Conservation (phyloP, 75 land plant species). For the Cryptomeria japonica region DNA sequence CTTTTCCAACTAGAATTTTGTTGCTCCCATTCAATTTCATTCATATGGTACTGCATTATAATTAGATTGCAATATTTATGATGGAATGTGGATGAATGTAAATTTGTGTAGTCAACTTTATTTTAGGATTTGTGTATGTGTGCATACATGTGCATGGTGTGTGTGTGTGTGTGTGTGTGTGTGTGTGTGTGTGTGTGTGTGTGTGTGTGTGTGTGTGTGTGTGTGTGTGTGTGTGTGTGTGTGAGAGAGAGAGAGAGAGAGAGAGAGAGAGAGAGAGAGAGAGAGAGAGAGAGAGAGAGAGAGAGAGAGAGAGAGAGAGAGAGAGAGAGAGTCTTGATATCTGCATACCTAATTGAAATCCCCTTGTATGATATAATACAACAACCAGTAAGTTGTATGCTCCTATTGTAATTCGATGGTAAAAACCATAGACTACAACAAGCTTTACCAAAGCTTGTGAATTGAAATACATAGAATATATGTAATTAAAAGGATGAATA, state of each 20-base stretch:
- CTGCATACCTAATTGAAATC: constrained; percentile 92
- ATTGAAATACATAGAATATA: too few relatives aligned
- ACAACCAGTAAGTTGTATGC: constrained; percentile 96
- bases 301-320: too few relatives aligned
- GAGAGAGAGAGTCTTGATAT: background rate
- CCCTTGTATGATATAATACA: constrained; percentile 96
- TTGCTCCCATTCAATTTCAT: background rate
- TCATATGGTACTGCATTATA: background rate
- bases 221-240: background rate
- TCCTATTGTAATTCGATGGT: constrained; percentile 97
- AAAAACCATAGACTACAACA: constrained; percentile 94
- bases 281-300: too few relatives aligned
- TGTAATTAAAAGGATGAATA: too few relatives aligned
- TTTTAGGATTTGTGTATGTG: background rate
- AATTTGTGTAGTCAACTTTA: background rate
- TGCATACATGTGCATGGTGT: too few relatives aligned
- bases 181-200: too few relatives aligned
- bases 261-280: background rate
- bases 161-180: too few relatives aligned
- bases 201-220: too few relatives aligned
- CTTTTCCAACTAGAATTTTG: background rate
- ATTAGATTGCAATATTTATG: background rate
- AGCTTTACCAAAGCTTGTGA: constrained; percentile 97
- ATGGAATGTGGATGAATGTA: background rate
- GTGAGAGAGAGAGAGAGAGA: background rate